Base-by-base conservation (phyloP, 2,329 filamentous ascomycete genomes). In the Fusarium temperatum region DNA sequence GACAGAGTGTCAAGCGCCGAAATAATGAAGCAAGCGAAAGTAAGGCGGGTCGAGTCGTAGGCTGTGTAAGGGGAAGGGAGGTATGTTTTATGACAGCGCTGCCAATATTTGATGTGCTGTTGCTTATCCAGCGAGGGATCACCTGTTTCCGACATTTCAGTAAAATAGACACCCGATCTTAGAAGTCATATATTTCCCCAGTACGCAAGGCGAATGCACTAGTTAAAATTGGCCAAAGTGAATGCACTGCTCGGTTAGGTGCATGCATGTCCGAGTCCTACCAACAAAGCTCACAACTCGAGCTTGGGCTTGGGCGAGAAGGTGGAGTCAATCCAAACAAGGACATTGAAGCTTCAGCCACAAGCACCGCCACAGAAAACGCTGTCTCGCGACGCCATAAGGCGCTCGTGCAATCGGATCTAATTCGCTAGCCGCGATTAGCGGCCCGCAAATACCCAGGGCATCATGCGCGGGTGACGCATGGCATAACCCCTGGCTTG, bases 1-100 rank as follows among this genome's bases (percentile, higher is more conserved):
- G 89, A 91, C 36, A 99, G 90, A 4, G 98, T 85, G 80, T 98
- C 94, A 55, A 98, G 87, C 3, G 94, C 94, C 13, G 94, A 92
- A 78, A 98, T 85, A 75, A 93, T 95, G 86, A 99, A 98, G 85
- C 92, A 97, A 75, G 91, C 95, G 62, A 98, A 90, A 10, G 93
- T 93, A 86, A 98, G 93, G 78, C 96, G 95, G 78, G 92, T 96
- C 76, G 94, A 94, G 84, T 99, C 96, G 81, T 93, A 96, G 81
- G 91, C 88, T 22, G 94, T 97, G 85, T 98, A 99, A 72, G 90
- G 88, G 51, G 91, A 88, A 0, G 96, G 96, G 12, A 99, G 90
- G 70, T 92, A 89, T 30, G 92, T 92, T 81, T 92, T 93, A 74
- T 96, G 89, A 81, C 96, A 98, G 80, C 95, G 92, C 75, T 95